phyloP scores from a whole-genome alignment of 1,284 basidiomycete species.

The Pyrrhoderma lamaoense region DNA sequence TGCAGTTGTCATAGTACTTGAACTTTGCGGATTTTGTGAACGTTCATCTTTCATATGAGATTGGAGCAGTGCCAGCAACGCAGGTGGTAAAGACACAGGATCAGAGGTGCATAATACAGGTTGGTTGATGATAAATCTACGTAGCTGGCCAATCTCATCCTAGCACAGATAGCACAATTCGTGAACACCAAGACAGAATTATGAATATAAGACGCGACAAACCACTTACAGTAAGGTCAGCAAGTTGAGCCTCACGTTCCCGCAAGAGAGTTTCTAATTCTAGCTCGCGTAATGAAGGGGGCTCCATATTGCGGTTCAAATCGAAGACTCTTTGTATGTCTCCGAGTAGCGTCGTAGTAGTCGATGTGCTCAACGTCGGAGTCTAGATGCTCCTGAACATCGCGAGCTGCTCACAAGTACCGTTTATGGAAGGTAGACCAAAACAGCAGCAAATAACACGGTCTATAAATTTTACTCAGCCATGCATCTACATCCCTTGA shows the following conservation, averaged over 20 bases:
- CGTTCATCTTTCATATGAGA: constrained; percentile 49
- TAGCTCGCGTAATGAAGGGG: constrained; percentile 65
- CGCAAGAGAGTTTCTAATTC: constrained; percentile 69
- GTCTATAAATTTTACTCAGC: no score
- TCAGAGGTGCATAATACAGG: constrained; percentile 51
- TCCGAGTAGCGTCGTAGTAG: background rate
- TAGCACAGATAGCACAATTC: constrained; percentile 27
- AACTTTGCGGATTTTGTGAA: constrained; percentile 32
- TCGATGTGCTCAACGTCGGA: constrained; percentile 1
- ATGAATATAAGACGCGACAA: background rate
- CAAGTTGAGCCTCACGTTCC: constrained; percentile 61
- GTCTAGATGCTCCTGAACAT: no score
- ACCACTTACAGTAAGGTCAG: constrained; percentile 56
- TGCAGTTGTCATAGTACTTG: constrained; percentile 58
- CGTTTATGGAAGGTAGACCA: no score
- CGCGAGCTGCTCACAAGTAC: no score
- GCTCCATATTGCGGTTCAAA: constrained; percentile 41
- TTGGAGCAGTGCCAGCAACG: constrained; percentile 56
- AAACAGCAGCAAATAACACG: no score
- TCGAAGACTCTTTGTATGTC: background rate
- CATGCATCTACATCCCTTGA: background rate
- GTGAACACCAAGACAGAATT: background rate
- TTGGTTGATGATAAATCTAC: constrained; percentile 53
- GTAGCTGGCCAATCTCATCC: constrained; percentile 63
- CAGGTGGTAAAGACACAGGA: constrained; percentile 56